A percentile compares a stretch with the other conserved stretches of the same genome.
These are phyloP conservation scores for Penicillium thymicola DNA, from an alignment of 2,329 filamentous ascomycete species.

Conservation along the genomic window DNA sequence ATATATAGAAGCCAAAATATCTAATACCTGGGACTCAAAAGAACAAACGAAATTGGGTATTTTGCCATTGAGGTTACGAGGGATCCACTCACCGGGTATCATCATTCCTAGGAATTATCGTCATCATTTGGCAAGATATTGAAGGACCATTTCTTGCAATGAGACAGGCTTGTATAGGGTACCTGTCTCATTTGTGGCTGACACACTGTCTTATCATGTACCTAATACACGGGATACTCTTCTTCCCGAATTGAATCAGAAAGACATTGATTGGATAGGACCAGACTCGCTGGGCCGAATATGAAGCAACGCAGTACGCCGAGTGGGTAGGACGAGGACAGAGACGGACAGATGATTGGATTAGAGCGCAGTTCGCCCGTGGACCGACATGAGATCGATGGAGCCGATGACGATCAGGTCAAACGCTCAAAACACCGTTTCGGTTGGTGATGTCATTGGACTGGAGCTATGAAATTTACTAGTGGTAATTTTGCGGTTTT, in stretches of 20 bases:
- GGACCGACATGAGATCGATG: conserved; percentile 31
- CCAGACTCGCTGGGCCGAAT: conserved; percentile 14
- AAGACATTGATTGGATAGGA: conserved; percentile 12
- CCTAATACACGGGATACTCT: conserved; percentile 12
- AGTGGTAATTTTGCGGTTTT: conserved; percentile 11
- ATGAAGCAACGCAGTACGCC: conserved; percentile 20
- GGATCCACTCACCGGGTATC: conserved; percentile 31
- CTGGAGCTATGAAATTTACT: conserved; percentile 20
- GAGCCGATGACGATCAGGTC: conserved; percentile 34
- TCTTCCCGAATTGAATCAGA: conserved; percentile 3
- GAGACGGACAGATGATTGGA: conserved; percentile 19
- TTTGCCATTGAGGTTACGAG: conserved; percentile 14
- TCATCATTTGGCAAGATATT: conserved; percentile 27
- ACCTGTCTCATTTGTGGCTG: conserved; percentile 20
- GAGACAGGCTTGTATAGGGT: conserved; percentile 13
- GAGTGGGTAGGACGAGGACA: conserved; percentile 27
- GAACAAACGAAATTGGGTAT: conserved; percentile 13
- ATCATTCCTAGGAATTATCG: conserved; percentile 42
- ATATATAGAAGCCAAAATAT: conserved; percentile 17
- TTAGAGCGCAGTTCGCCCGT: conserved; percentile 20
- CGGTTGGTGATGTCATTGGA: conserved; percentile 31
- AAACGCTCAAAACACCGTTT: conserved; percentile 30
- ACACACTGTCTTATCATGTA: conserved; percentile 13
- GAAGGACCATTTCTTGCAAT: conserved; percentile 2
- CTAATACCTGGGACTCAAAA: conserved; percentile 12